Evolutionary conservation across 768 basidiomycete species (phyloP).

Genomic region (Tremella yokohamensis): DNA sequence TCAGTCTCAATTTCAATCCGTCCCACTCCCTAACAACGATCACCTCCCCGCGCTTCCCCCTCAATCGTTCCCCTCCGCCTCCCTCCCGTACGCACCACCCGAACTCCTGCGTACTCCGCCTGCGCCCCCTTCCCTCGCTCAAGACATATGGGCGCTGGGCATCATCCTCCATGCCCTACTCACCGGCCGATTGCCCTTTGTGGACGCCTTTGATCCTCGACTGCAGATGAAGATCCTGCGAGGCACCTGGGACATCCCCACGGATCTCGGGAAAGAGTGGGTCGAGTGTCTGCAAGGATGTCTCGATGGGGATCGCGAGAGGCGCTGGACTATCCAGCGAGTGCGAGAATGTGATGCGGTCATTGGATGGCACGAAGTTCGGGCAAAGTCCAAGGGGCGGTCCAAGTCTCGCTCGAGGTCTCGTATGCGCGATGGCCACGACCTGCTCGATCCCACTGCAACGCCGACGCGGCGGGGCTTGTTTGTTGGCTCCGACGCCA

Average conservation of each 20-base stretch:
- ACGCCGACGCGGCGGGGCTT: too few relatives aligned
- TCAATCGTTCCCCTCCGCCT: constrained; percentile 65
- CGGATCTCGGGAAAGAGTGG: constrained; percentile 51
- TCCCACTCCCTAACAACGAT: constrained; percentile 26
- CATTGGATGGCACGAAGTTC: constrained; percentile 40
- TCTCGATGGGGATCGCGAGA: constrained; percentile 61
- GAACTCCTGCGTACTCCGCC: constrained; percentile 68
- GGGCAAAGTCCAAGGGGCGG: constrained; percentile 25
- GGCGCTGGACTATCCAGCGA: constrained; percentile 75
- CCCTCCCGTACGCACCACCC: constrained; percentile 84
- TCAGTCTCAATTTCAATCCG: constrained; percentile 1
- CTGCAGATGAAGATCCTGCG: constrained; percentile 86
- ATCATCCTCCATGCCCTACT: constrained; percentile 82
- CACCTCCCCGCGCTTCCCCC: constrained; percentile 5
- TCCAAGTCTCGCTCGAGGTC: constrained; percentile 2
- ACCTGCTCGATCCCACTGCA: not conserved
- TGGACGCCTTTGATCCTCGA: constrained; percentile 83
- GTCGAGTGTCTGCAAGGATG: constrained; percentile 69
- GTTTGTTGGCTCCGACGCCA: too few relatives aligned
- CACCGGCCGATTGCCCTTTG: constrained; percentile 79
- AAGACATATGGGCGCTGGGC: constrained; percentile 95
- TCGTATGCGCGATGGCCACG: not conserved
- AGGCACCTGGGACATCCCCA: constrained; percentile 58
- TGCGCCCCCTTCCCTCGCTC: constrained; percentile 58
- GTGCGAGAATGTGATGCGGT: constrained; percentile 63